Evolutionary conservation across 2,329 filamentous ascomycete species (phyloP), one percentile per base, ranked within the genome.

Genomic region (Ophiostoma himal-ulmi): DNA sequence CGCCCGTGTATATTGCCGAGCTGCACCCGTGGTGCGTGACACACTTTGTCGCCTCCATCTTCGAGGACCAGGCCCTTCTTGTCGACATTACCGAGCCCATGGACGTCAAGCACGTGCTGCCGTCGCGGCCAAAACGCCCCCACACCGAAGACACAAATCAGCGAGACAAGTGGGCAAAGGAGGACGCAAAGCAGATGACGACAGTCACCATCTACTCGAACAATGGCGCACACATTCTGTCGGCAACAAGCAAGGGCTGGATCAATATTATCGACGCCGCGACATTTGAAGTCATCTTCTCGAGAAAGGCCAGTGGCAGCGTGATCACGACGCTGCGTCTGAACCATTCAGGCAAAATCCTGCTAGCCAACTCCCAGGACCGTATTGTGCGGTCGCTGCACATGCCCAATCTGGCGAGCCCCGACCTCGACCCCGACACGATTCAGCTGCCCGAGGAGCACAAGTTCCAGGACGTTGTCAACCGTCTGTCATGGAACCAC

Each of bases 401-500:
- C 73, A 85, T 99, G 74, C 95, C 96, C 0, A 92, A 97, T 76
- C 84, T 91, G 54, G 84, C 86, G 13, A 84, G 83, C 1, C 82
- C 86, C 17, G 86, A 91, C 75, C 85, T 96, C 62, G 91, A 96
- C 74, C 87, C 91, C 26, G 91, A 96, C 75, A 94, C 91, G 37
- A 90, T 99, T 76, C 90, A 94, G 76, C 84, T 99, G 57, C 92
- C 95, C 57, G 88, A 97, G 14, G 94, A 99, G 80, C 95, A 99
- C 82, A 98, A 97, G 78, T 99, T 98, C 76, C 94, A 98, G 79
- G 96, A 99, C 77, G 91, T 98, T 4, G 95, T 99, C 68, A 98
- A 99, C 77, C 89, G 91, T 64, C 82, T 98, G 14, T 93, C 91
- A 7, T 99, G 95, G 95, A 99, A 98, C 77, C 93, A 97, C 77